Percentiles rank a stretch among this genome's conserved stretches.
phyloP scores from a whole-genome alignment of 306 rosid genomes.

The Citrullus mucosospermus region DNA sequence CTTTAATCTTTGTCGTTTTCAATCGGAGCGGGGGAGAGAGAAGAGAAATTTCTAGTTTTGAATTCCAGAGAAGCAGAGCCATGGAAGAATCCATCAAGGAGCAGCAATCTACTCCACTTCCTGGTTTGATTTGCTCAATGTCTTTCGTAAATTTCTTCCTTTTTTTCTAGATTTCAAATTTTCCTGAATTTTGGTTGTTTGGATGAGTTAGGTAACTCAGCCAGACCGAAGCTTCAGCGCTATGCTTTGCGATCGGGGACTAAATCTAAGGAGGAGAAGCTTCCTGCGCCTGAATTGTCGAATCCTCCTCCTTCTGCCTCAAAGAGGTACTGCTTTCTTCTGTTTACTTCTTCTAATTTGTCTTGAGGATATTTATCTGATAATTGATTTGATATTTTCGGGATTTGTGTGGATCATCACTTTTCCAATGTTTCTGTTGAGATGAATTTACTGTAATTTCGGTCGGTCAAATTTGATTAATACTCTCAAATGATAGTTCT shows the following conservation, averaged over 20 bases:
- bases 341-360: not conserved
- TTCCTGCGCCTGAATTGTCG: slow-evolving; percentile 20
- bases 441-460: not conserved
- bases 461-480: not conserved
- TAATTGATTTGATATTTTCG: not conserved
- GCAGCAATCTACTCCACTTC: slow-evolving; percentile 10
- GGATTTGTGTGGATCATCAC: not conserved
- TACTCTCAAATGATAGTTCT: not conserved
- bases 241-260: slow-evolving; percentile 50
- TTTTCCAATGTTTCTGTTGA: not conserved
- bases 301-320: slow-evolving; percentile 31
- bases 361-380: not conserved
- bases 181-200: not conserved
- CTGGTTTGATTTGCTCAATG: not conserved
- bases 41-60: not conserved
- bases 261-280: slow-evolving; percentile 37
- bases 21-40: slow-evolving; percentile 1
- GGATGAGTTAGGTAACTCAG: slow-evolving; percentile 29
- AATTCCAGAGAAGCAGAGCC: not conserved
- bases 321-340: slow-evolving; percentile 31
- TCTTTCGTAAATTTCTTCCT: not conserved
- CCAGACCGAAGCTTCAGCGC: slow-evolving; percentile 34
- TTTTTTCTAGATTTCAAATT: not conserved
- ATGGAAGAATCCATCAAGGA: slow-evolving; percentile 10
- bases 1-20: not conserved